Percentiles rank a stretch among this genome's conserved stretches.
These are phyloP conservation scores for Ogataea nakhonphanomensis DNA, from an alignment of 805 yeast species.

Conservation along the genomic window DNA sequence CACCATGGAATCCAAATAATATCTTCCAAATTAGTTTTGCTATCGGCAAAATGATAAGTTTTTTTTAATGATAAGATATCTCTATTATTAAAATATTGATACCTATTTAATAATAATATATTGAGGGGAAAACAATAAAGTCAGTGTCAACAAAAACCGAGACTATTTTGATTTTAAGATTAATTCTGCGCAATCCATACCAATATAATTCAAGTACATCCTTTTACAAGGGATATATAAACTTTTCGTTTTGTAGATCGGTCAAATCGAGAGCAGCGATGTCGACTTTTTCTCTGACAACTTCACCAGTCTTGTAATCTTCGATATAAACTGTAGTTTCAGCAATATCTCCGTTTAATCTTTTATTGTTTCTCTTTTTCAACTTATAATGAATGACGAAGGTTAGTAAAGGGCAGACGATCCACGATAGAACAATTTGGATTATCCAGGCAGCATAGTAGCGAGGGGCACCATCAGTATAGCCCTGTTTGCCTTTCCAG, in stretches of 20 bases:
- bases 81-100: no score
- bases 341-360: not conserved
- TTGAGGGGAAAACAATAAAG: no score
- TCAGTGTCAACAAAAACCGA: no score
- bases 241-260: conserved; percentile 48
- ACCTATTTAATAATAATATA: no score
- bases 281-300: conserved; percentile 33
- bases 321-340: not conserved
- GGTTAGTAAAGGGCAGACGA: conserved; percentile 42
- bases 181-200: no score
- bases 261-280: conserved; percentile 50
- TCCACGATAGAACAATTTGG: conserved; percentile 51
- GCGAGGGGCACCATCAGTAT: conserved; percentile 35
- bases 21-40: no score
- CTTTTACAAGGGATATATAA: conserved; percentile 46
- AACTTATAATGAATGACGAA: conserved; percentile 44
- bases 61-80: no score
- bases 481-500: conserved; percentile 43
- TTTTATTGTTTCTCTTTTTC: conserved; percentile 42
- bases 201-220: no score
- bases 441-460: conserved; percentile 51
- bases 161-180: no score
- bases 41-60: no score
- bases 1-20: no score
- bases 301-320: conserved; percentile 23